Conservation (phyloP, 2,329 filamentous ascomycete genomes). For the Trichoderma sp. region DNA sequence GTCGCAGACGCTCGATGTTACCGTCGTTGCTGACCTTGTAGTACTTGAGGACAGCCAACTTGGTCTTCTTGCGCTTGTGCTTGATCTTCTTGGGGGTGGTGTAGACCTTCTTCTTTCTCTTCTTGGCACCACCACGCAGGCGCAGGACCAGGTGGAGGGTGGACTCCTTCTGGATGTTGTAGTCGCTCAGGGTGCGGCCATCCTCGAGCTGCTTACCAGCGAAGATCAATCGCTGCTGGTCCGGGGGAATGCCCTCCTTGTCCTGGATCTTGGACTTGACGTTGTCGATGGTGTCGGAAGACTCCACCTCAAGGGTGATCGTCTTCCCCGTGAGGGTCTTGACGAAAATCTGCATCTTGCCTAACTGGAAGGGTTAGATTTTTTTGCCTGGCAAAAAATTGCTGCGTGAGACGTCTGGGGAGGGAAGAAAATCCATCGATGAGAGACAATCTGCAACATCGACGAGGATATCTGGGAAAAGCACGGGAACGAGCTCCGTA, state of each 20-base stretch:
- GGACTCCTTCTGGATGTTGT: constrained; percentile 99
- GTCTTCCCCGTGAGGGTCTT: constrained; percentile 98
- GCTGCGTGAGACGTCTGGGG: neutral
- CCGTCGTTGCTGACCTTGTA: constrained; percentile 99
- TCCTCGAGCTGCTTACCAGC: constrained; percentile 99
- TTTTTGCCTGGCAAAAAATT: constrained; percentile 1
- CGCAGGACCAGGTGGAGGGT: constrained; percentile 98
- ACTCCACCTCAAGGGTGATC: constrained; percentile 99
- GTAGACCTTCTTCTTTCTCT: constrained; percentile 99
- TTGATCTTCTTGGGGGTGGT: constrained; percentile 99
- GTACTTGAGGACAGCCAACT: constrained; percentile 99
- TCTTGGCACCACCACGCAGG: constrained; percentile 98
- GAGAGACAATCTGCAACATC: neutral
- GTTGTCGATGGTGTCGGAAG: constrained; percentile 99
- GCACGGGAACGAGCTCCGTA: constrained; percentile 1
- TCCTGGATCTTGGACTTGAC: constrained; percentile 99
- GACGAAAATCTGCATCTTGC: constrained; percentile 79
- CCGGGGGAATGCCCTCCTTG: constrained; percentile 99
- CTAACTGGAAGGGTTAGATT: constrained; percentile 54
- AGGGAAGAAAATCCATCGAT: neutral
- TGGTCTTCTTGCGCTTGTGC: constrained; percentile 99
- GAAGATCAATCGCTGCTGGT: constrained; percentile 99
- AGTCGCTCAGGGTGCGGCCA: constrained; percentile 97
- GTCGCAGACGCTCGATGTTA: constrained; percentile 98
- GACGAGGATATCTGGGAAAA: neutral